Base-by-base conservation (phyloP, 2,329 filamentous ascomycete species). In the Diaporthe sp. region DNA sequence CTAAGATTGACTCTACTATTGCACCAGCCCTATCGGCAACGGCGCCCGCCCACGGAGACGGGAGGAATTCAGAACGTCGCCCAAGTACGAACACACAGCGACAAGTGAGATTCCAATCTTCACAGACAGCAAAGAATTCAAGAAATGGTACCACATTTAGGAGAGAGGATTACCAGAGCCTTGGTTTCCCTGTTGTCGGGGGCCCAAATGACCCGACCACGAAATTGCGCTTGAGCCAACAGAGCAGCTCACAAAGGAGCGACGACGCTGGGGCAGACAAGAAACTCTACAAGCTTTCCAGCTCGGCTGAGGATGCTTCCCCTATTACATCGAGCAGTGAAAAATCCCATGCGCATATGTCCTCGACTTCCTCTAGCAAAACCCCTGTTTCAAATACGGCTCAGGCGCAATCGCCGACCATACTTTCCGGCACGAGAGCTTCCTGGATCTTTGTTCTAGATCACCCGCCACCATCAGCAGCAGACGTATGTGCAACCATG, bases 101-200 rank as follows among this genome's bases (percentile, higher is more conserved):
- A 22, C 75, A 65, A 68, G 42, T 63, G 37, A 75, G 42, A 17
- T 61, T 71, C 10, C 44, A 75, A 30, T 70, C 78, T 58, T 79
- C 80, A n/a, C 81, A 81, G 71, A 65, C 47, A 12, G 63, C 69
- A 72, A 79, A 75, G 30, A 22, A 71, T 35, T 17, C 78, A 53
- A 56, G 75, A 78, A 79, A 86, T 82, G 82, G 81, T 65, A 80
- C 80, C 9, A 59, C 63, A 47, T 53, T 55, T 44, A 76, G 83
- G 77, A 81, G 83, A 77, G 79, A 86, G 76, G 87, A 85, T 30
- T 84, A 82, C 35, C 82, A 83, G 6, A 82, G 79, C 1, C 84
- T 95, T 35, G 88, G 87, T 37, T 97, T 95, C 79, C 89, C 93
- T 1, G 89, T 95, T 17, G 94, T 96, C 30, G 97, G 97, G 82